These are phyloP conservation scores for Rosa chinensis DNA, from an alignment of 306 rosid species.

Conservation along the genomic window DNA sequence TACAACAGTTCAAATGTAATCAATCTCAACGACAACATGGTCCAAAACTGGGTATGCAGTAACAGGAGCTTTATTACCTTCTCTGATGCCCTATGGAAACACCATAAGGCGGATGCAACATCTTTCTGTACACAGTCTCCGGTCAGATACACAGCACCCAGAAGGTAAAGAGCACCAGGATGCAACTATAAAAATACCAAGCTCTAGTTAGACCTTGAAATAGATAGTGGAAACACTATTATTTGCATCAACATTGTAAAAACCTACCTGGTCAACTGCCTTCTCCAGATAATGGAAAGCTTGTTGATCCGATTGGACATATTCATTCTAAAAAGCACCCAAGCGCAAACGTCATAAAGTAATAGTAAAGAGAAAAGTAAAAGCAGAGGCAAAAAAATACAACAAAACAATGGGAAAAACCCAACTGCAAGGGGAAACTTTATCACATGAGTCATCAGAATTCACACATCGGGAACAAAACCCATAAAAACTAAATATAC, in stretches of 20 bases:
- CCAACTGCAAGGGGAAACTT: no score
- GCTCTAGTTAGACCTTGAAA: slow-evolving; percentile 39
- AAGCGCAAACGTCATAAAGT: background rate
- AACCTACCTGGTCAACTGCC: slow-evolving; percentile 85
- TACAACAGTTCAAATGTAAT: background rate
- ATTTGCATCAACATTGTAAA: slow-evolving; percentile 24
- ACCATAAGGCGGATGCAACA: slow-evolving; percentile 77
- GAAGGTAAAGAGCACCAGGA: slow-evolving; percentile 93
- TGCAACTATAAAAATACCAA: slow-evolving; percentile 62
- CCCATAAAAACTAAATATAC: background rate
- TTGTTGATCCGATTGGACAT: slow-evolving; percentile 84
- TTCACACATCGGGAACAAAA: background rate
- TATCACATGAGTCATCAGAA: background rate
- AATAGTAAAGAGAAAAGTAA: background rate
- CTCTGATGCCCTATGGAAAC: slow-evolving; percentile 87
- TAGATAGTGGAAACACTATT: slow-evolving; percentile 15
- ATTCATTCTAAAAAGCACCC: slow-evolving; percentile 52
- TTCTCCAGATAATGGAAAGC: slow-evolving; percentile 93
- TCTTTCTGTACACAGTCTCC: slow-evolving; percentile 88
- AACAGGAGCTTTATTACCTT: slow-evolving; percentile 53
- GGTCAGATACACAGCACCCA: slow-evolving; percentile 82
- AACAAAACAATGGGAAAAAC: background rate
- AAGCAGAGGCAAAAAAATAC: background rate
- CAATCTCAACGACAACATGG: background rate
- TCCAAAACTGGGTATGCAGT: background rate